Evolutionary conservation across 2,329 filamentous ascomycete species (phyloP).

Genomic region (Aspergillus floridensis): DNA sequence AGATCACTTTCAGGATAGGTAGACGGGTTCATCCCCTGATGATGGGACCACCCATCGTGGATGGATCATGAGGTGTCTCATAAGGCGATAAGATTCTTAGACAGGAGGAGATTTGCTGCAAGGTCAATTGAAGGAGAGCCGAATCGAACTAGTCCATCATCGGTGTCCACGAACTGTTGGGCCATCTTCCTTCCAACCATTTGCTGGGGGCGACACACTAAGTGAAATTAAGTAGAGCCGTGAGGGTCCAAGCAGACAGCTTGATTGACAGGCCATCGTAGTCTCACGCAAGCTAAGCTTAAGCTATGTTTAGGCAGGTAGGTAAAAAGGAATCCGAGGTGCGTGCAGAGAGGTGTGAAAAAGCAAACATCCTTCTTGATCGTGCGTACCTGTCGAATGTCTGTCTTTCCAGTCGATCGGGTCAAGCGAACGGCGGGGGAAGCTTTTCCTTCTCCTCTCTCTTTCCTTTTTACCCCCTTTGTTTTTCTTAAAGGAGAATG

Average conservation of each 20-base stretch:
- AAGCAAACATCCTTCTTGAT: slow-evolving; percentile 21
- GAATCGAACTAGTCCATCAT: not conserved
- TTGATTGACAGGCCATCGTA: not conserved
- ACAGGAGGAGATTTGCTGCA: slow-evolving; percentile 14
- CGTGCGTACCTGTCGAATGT: slow-evolving; percentile 5
- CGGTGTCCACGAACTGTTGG: not conserved
- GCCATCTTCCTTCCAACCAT: not conserved
- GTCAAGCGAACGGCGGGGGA: slow-evolving; percentile 16
- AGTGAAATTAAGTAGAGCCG: slow-evolving; percentile 15
- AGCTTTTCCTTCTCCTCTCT: not conserved
- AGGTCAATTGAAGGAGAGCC: slow-evolving; percentile 1
- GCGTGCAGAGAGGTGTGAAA: slow-evolving; percentile 17
- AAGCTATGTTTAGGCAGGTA: slow-evolving; percentile 24
- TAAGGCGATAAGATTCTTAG: slow-evolving; percentile 11
- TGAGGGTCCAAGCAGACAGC: slow-evolving; percentile 2
- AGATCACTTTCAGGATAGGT: not conserved
- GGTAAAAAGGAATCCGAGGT: slow-evolving; percentile 4
- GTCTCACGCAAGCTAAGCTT: slow-evolving; percentile 27
- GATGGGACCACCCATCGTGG: not conserved
- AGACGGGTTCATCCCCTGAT: not conserved
- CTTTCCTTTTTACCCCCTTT: not conserved
- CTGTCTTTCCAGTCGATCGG: slow-evolving; percentile 10
- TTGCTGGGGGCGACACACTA: not conserved
- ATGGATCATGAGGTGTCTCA: slow-evolving; percentile 1
- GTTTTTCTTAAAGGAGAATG: not conserved